Conservation (phyloP, 179 eudicot species). For the Camellia oleifera region DNA sequence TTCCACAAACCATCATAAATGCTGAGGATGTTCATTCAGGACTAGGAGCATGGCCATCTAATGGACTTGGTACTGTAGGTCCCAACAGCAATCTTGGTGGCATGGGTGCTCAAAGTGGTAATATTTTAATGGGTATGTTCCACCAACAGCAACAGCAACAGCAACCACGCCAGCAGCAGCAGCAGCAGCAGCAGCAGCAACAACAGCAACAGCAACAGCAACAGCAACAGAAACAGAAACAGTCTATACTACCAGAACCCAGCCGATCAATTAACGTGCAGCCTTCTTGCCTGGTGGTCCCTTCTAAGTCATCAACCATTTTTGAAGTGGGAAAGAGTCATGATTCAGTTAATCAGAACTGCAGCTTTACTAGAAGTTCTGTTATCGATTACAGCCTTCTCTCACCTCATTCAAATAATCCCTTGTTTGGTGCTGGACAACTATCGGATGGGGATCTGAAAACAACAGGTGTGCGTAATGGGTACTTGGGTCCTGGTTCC, state of each 20-base stretch:
- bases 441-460: constrained; percentile 23
- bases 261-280: constrained; percentile 42
- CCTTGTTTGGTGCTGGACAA: constrained; percentile 27
- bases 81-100: constrained; percentile 25
- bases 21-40: constrained; percentile 28
- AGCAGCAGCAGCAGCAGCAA: too few species aligned
- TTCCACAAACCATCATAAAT: constrained; percentile 24
- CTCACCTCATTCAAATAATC: constrained; percentile 30
- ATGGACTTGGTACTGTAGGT: constrained; percentile 23
- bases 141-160: constrained; percentile 25
- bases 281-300: constrained; percentile 53
- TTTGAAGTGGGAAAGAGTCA: constrained; percentile 27
- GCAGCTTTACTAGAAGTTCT: constrained; percentile 27
- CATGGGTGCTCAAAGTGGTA: constrained; percentile 24
- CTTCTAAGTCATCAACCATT: constrained; percentile 32
- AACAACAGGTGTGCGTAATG: constrained; percentile 15
- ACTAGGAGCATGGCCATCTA: constrained; percentile 32
- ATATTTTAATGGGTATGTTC: constrained; percentile 29
- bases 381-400: constrained; percentile 22
- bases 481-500: constrained; percentile 25
- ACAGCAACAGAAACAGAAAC: constrained; percentile 31
- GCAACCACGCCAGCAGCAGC: too few species aligned
- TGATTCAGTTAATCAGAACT: constrained; percentile 30
- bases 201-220: too few species aligned
- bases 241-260: constrained; percentile 25